Conservation (phyloP, 2,329 filamentous ascomycete genomes). For the Epichloe aotearoae region DNA sequence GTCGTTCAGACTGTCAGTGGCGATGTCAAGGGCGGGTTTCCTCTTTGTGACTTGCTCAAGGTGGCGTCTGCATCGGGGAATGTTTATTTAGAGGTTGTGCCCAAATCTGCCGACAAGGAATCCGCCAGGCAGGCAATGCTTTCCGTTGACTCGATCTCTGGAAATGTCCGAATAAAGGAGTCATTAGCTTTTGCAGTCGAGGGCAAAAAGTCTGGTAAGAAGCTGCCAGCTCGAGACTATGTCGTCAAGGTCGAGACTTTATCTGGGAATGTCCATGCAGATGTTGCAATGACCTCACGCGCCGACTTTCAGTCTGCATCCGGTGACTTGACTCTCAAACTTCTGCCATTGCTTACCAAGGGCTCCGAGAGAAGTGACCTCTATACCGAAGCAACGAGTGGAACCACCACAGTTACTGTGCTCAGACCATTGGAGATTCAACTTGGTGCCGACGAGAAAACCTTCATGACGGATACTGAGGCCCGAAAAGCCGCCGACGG, state of each 20-base stretch:
- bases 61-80: conserved; percentile 32
- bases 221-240: conserved; percentile 34
- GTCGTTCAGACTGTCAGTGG: conserved; percentile 30
- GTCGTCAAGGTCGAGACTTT: conserved; percentile 28
- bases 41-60: conserved; percentile 34
- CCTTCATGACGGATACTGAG: background rate
- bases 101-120: conserved; percentile 24
- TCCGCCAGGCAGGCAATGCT: conserved; percentile 26
- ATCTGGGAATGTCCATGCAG: conserved; percentile 29
- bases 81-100: conserved; percentile 26
- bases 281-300: conserved; percentile 25
- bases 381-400: conserved; percentile 31
- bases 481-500: conserved; percentile 8
- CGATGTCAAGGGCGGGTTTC: conserved; percentile 33
- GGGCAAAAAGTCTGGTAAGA: conserved; percentile 8
- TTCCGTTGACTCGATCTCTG: conserved; percentile 29
- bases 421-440: conserved; percentile 25
- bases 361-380: conserved; percentile 17
- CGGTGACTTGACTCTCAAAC: conserved; percentile 24
- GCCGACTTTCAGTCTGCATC: conserved; percentile 26
- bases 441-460: conserved; percentile 2
- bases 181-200: conserved; percentile 19
- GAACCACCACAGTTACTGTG: conserved; percentile 24
- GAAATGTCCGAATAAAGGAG: conserved; percentile 27
- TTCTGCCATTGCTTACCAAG: conserved; percentile 28